Base-by-base conservation (phyloP, 345 rosid species). In the Viola odorata region DNA sequence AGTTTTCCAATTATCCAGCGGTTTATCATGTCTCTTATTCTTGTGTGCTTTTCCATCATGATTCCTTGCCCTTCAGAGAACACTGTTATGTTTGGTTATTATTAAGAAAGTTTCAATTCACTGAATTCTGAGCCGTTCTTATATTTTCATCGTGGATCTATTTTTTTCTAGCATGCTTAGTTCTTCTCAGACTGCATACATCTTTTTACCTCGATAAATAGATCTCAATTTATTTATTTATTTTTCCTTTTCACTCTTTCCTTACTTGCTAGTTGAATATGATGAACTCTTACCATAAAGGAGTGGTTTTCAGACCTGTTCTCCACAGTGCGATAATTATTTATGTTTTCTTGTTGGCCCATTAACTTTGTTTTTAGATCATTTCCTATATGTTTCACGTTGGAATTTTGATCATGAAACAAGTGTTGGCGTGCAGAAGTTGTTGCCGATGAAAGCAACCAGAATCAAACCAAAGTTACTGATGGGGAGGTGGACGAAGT, bases 401-500 rank as follows among this genome's bases (percentile, higher is more conserved):
- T 42, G 50, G 4, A 45, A 2, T 51, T 39, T 38, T 39, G 39
- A 36, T 71, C 56, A n/a, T 45, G 45, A 47, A 58, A 70, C 41
- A 9, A 15, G 40, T 15, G 42, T 45, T 57, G 7, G 0, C 5
- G 15, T 66, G 55, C 55, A 49, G 83, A 55, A 53, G 59, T 64
- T 53, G 47, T 65, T 71, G 82, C 52, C 3, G 64, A 76, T 51
- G 83, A 77, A 59, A 79, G 77, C 32, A 67, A 40, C 72, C 85
- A 69, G 23, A 76, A 69, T 66, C 17, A 53, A 32, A 73, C 66
- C 39, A 69, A 51, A 50, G 50, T 41, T 66, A 71, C 70, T 54
- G 76, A 75, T 15, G 86, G 65, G 53, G 79, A 82, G 75, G 88
- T 55, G 41, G 79, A 69, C 39, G 83, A 85, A 56, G 70, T 76